Evolutionary conservation across 495 filamentous ascomycete species (phyloP), one percentile per base, ranked within the genome.

Genomic region (Penicillium longicatenatum): DNA sequence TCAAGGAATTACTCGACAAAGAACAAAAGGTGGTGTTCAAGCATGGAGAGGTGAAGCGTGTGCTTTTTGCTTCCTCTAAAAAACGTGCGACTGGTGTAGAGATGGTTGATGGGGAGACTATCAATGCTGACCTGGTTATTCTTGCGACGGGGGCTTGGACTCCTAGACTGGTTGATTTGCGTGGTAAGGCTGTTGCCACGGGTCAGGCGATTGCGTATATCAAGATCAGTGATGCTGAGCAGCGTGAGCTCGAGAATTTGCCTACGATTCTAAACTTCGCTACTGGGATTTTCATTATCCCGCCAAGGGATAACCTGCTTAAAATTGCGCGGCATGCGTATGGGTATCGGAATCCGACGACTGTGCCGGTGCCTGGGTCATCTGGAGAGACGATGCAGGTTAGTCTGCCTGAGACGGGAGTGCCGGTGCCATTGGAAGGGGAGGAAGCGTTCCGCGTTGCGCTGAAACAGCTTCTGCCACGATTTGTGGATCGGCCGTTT

Each of bases 141-240:
- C 77, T 96, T 7, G 92, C 94, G 0, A 85, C 91, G 0, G 94
- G 94, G 6, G 90, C 94, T 1, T 97, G 92, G 92, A 89, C 89
- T 6, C 79, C 82, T 0, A 75, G 79, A 0, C 74, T 98, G 8
- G 74, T 98, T 44, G 89, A 96, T 72, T 72, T 97, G 1, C 75
- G 85, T n/a, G 90, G 90, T 3, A 80, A 88, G 20, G 86, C 84
- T 4, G 78, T 86, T 39, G 87, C 92, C 2, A 93, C 89, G 0
- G 94, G 89, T 2, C 94, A 98, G 66, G 82, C 86, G 0, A 68
- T 97, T 24, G 86, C 80, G 1, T 97, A 97, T 76, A 68, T 97
- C 30, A 71, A 78, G 52, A 70, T 97, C 50, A 86, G 86, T 0
- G 76, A 84, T 39, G 81, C 79, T 0, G 93, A 97, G 68, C 84